Conservation (phyloP, 345 rosid species). For the Heritiera littoralis region DNA sequence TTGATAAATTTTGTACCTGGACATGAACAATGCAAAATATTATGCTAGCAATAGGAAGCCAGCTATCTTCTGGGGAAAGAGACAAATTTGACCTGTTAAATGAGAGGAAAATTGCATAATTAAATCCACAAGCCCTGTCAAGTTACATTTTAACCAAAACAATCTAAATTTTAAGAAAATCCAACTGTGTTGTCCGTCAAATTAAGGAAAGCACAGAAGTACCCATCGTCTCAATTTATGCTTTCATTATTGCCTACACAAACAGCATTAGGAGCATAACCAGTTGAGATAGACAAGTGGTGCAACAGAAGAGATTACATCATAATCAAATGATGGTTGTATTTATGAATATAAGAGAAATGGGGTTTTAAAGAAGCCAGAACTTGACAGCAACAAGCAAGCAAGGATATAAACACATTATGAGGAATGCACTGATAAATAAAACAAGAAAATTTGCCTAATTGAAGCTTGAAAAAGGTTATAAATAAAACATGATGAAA, state of each 20-base stretch:
- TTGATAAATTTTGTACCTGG: slow-evolving; percentile 56
- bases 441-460: neutral
- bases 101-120: slow-evolving; percentile 4
- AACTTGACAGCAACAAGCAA: neutral
- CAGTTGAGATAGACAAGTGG: neutral
- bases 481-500: no score
- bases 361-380: neutral
- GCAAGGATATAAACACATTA: neutral
- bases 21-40: slow-evolving; percentile 77
- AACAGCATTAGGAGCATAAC: neutral
- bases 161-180: neutral
- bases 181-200: neutral
- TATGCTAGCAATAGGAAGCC: slow-evolving; percentile 94
- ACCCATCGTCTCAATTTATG: neutral
- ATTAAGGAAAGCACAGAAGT: neutral
- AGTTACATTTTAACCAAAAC: neutral
- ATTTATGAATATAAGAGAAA: neutral
- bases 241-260: neutral
- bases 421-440: neutral
- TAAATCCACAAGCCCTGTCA: slow-evolving; percentile 11
- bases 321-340: slow-evolving; percentile 13
- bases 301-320: neutral
- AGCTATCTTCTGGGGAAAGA: slow-evolving; percentile 81
- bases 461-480: slow-evolving; percentile 10
- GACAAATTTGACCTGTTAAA: slow-evolving; percentile 73